phyloP scores from a whole-genome alignment of 192 early-diverging fungal species.

The Rhizoclosmatium globosum region DNA sequence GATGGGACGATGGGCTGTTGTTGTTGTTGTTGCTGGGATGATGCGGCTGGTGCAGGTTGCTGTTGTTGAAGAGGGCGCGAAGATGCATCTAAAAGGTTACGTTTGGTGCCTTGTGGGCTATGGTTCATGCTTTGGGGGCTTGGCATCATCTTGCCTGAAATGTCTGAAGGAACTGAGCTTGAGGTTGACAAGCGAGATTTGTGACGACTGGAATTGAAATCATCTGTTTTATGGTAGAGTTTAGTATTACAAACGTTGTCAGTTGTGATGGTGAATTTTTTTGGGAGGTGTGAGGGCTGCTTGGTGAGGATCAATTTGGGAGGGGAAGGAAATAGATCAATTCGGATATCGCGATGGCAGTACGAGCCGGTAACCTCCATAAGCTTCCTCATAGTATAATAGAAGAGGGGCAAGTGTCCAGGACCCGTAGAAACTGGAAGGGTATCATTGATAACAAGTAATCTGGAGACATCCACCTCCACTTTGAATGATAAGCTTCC shows the following conservation, averaged over 20 bases:
- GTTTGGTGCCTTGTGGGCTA: not conserved
- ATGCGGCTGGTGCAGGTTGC: constrained; percentile 1
- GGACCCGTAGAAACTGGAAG: no score
- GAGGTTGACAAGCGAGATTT: not conserved
- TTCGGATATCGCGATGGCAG: no score
- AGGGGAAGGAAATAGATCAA: not conserved
- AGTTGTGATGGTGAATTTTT: not conserved
- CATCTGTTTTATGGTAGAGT: not conserved
- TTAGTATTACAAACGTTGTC: not conserved
- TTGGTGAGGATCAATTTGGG: not conserved
- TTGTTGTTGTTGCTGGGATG: constrained; percentile 5
- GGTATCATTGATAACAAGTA: no score
- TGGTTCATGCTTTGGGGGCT: constrained; percentile 6
- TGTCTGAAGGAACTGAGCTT: not conserved
- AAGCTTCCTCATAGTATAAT: not conserved
- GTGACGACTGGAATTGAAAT: not conserved
- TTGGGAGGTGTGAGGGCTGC: not conserved
- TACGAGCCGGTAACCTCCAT: not conserved
- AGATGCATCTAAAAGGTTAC: not conserved
- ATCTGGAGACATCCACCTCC: no score
- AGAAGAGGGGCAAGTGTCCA: not conserved
- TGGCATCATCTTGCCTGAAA: constrained; percentile 6
- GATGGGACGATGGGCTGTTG: not conserved
- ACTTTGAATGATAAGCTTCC: no score
- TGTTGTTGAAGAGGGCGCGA: not conserved